These are phyloP conservation scores for Platismatia glauca DNA, from an alignment of 495 filamentous ascomycete genomes.

Conservation along the genomic window DNA sequence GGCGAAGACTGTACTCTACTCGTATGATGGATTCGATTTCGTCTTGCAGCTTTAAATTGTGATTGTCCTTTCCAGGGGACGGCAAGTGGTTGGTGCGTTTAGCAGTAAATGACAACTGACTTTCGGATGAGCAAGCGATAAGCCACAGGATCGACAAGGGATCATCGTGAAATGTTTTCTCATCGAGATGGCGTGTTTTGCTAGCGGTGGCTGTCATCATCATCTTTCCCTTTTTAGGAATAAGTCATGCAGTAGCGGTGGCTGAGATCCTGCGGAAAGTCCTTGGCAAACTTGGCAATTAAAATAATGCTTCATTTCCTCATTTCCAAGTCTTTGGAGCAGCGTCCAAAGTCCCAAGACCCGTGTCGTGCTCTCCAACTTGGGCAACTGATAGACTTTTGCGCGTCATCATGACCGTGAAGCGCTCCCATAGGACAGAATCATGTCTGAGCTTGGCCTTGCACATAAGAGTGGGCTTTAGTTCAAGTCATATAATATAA, in stretches of 20 bases:
- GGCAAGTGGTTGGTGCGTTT: background rate
- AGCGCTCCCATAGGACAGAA: slow-evolving; percentile 5
- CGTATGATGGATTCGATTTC: too few relatives aligned
- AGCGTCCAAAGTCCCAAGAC: background rate
- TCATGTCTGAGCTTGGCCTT: background rate
- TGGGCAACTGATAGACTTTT: background rate
- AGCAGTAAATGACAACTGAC: background rate
- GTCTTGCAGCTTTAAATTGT: too few relatives aligned
- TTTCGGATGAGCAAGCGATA: background rate
- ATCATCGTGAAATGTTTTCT: background rate
- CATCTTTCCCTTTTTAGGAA: background rate
- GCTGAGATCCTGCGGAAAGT: background rate
- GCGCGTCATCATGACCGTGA: slow-evolving; percentile 3
- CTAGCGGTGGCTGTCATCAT: background rate
- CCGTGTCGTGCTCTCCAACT: background rate
- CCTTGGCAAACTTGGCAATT: background rate
- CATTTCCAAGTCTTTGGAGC: background rate
- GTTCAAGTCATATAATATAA: slow-evolving; percentile 5
- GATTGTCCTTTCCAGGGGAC: too few relatives aligned
- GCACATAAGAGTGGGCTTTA: background rate
- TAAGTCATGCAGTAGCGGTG: slow-evolving; percentile 1
- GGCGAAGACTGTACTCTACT: too few relatives aligned
- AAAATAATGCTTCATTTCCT: background rate
- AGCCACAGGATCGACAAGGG: slow-evolving; percentile 11
- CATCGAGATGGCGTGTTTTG: background rate